Evolutionary conservation across 2,329 filamentous ascomycete species (phyloP), one percentile per base, ranked within the genome.

Genomic region (Paecilomyces sp.): DNA sequence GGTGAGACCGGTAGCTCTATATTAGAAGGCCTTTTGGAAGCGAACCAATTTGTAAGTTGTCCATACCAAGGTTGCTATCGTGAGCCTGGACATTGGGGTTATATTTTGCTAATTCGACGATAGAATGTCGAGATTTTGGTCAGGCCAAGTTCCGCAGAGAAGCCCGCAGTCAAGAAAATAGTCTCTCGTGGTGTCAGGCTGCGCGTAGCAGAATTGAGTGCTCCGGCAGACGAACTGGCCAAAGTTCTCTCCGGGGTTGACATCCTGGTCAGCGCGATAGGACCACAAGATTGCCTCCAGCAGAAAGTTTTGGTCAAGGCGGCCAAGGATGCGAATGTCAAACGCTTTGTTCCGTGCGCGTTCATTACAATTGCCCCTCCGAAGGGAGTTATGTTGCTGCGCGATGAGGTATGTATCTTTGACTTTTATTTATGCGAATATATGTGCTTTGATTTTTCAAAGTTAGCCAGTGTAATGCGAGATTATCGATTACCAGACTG

Each of bases 281-380:
- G 62, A 24, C 64, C 66, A 2, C 50, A 55, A 4, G 61, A 58
- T 2, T 62, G 71, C 9, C 53, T 66, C 1, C 65, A 70, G 1
- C 75, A 83, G 59, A 71, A 75, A 5, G 68, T 66, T 0, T 70
- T 83, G 0, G 71, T 73, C 4, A 70, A 69, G 9, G 80, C 80
- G 3, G 74, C 77, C 1, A 78, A 80, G 56, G 64, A 68, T 25
- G 77, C 77, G 1, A 77, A 77, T 0, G 74, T 82, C 2, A 71
- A 75, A 55, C 75, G 81, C 18, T 82, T 80, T 58, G 73, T 82
- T 5, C 80, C 80, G 1, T 78, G 76, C 58, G 74, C 70, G 55
- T 82, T 77, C 24, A 72, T 69, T 1, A 75, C 77, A 0, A 65
- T 77, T 3, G 66, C 70, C 0, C 73, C 78, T 0, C 70, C 74